These are phyloP conservation scores for Yarrowia bubula DNA, from an alignment of 805 yeast species.

Conservation along the genomic window DNA sequence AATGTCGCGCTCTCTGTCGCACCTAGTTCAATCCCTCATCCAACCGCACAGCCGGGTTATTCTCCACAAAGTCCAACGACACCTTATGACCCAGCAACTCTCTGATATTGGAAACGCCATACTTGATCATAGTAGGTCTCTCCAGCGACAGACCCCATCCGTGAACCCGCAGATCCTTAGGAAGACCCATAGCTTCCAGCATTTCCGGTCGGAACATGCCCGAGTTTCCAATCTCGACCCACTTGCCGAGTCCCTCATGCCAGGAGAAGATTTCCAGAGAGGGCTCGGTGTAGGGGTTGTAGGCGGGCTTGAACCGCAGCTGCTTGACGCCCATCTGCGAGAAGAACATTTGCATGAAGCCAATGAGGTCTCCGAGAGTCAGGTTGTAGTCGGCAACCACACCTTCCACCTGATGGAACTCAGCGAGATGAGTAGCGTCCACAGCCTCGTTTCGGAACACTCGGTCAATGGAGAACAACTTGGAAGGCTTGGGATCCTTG, in stretches of 20 bases:
- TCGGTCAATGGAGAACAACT: conserved; percentile 94
- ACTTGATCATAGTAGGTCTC: conserved; percentile 99
- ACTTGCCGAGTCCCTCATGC: conserved; percentile 89
- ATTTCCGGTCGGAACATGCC: conserved; percentile 99
- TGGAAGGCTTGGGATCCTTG: conserved; percentile 46
- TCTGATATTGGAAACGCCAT: conserved; percentile 92
- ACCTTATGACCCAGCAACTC: conserved; percentile 97
- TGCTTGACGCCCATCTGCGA: conserved; percentile 95
- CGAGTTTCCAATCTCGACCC: conserved; percentile 99
- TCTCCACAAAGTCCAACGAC: conserved; percentile 87
- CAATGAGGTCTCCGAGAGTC: conserved; percentile 93
- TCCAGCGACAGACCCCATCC: conserved; percentile 98
- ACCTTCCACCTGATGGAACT: conserved; percentile 99
- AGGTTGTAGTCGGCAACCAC: conserved; percentile 94
- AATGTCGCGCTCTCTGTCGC: neutral
- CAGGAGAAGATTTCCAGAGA: conserved; percentile 95
- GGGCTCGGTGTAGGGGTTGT: conserved; percentile 99
- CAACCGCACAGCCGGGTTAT: conserved; percentile 95
- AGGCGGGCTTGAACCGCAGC: conserved; percentile 96
- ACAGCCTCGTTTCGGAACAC: conserved; percentile 99
- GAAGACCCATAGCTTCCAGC: conserved; percentile 98
- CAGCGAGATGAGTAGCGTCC: conserved; percentile 98
- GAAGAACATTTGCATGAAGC: conserved; percentile 97
- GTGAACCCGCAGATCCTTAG: conserved; percentile 85
- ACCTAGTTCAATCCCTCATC: conserved; percentile 58